Percentiles rank a stretch among this genome's conserved stretches.
These are phyloP conservation scores for Phyllosticta citrichinensis DNA, from an alignment of 2,329 filamentous ascomycete genomes.

Conservation along the genomic window DNA sequence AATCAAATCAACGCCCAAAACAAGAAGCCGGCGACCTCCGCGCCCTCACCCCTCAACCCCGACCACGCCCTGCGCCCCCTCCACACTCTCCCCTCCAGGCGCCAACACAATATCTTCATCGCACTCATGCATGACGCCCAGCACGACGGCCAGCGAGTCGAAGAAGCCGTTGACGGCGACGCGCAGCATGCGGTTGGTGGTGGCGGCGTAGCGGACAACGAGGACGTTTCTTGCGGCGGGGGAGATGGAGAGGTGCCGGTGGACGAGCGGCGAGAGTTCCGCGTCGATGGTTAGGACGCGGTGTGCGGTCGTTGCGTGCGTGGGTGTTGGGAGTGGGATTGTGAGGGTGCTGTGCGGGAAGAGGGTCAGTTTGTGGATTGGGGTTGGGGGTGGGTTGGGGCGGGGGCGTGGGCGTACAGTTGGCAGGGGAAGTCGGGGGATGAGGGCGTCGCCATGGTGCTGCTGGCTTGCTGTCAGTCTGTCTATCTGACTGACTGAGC, in stretches of 20 bases:
- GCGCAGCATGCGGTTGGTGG: constrained; percentile 91
- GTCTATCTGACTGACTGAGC: background rate
- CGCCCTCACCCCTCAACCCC: background rate
- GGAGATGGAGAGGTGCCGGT: constrained; percentile 54
- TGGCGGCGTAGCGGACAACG: constrained; percentile 68
- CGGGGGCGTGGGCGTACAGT: constrained; percentile 21
- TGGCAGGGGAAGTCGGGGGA: constrained; percentile 26
- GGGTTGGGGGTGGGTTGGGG: background rate
- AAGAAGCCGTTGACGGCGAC: constrained; percentile 96
- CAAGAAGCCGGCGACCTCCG: too few relatives aligned
- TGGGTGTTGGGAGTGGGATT: constrained; percentile 70
- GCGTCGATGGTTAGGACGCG: constrained; percentile 72
- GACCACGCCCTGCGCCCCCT: constrained; percentile 47
- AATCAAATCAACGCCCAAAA: too few relatives aligned
- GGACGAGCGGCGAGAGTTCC: constrained; percentile 78
- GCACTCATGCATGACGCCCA: constrained; percentile 84
- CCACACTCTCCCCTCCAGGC: constrained; percentile 30
- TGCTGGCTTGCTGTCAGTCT: background rate
- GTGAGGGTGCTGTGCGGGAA: constrained; percentile 51
- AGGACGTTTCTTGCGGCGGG: constrained; percentile 31
- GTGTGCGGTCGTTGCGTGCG: constrained; percentile 67
- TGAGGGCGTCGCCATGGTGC: background rate
- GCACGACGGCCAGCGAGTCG: constrained; percentile 73
- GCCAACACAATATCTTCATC: constrained; percentile 68
- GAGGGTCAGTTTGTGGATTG: background rate